phyloP scores from a whole-genome alignment of 495 filamentous ascomycete species.

The Trichoderma parareesei region DNA sequence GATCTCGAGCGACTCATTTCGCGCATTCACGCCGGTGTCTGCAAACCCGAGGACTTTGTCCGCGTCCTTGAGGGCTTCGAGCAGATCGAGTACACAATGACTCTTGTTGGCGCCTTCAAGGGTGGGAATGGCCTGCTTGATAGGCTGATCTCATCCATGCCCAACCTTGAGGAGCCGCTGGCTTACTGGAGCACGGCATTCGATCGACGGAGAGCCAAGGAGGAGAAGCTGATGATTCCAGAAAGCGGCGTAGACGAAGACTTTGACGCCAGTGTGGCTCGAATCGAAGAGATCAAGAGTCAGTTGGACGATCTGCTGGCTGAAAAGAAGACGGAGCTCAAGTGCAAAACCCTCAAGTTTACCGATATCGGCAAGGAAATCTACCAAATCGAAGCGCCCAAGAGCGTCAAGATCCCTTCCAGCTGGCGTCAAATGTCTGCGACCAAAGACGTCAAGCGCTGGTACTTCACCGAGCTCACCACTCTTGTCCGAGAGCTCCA shows the following conservation, averaged over 20 bases:
- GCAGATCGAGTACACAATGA: slow-evolving; percentile 88
- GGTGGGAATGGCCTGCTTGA: slow-evolving; percentile 74
- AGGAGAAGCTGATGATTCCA: slow-evolving; percentile 67
- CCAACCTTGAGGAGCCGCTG: slow-evolving; percentile 64
- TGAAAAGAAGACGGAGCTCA: slow-evolving; percentile 57
- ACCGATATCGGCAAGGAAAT: slow-evolving; percentile 93
- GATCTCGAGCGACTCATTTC: slow-evolving; percentile 94
- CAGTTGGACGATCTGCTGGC: slow-evolving; percentile 66
- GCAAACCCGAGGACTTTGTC: slow-evolving; percentile 84
- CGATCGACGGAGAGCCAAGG: slow-evolving; percentile 70
- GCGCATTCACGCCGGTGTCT: slow-evolving; percentile 82
- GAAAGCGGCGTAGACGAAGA: slow-evolving; percentile 83
- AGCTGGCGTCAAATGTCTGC: slow-evolving; percentile 95
- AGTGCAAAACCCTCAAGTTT: slow-evolving; percentile 63
- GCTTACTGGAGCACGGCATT: slow-evolving; percentile 89
- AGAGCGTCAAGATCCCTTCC: slow-evolving; percentile 78
- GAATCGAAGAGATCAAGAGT: slow-evolving; percentile 60
- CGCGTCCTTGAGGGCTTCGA: slow-evolving; percentile 95
- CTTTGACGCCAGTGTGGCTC: slow-evolving; percentile 80
- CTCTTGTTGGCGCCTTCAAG: slow-evolving; percentile 60
- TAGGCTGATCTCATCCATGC: slow-evolving; percentile 75
- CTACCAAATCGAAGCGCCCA: slow-evolving; percentile 89
- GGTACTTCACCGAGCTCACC: slow-evolving; percentile 82
- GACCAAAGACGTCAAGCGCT: slow-evolving; percentile 83
- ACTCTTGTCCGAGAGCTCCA: slow-evolving; percentile 74